These are phyloP conservation scores for Sphaerobolus stellatus DNA, from an alignment of 1,284 basidiomycete genomes.

Conservation along the genomic window DNA sequence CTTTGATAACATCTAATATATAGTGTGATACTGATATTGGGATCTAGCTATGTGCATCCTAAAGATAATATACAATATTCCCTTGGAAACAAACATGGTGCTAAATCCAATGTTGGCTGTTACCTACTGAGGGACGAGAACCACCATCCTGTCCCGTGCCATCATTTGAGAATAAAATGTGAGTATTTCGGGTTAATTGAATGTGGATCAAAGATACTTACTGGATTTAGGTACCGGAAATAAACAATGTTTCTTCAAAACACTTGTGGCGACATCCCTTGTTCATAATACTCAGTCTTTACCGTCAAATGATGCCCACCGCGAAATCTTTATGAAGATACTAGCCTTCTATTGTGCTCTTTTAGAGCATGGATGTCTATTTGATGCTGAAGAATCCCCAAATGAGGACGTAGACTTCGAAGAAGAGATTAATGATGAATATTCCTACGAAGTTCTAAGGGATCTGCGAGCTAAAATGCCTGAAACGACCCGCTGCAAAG, in stretches of 20 bases:
- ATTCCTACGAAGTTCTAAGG: background rate
- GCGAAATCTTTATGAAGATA: conserved; percentile 21
- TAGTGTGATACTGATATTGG: too few species aligned
- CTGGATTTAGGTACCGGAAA: background rate
- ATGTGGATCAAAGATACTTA: background rate
- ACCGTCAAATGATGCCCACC: background rate
- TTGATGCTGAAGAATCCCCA: too few species aligned
- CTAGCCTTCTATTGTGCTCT: conserved; percentile 22
- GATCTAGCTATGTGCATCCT: background rate
- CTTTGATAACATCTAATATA: too few species aligned
- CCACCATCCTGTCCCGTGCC: background rate
- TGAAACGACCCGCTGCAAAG: background rate
- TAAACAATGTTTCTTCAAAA: background rate
- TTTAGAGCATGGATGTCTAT: conserved; percentile 20
- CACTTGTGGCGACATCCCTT: background rate
- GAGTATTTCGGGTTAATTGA: background rate
- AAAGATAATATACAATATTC: background rate
- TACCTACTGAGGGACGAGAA: background rate
- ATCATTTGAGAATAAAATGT: background rate
- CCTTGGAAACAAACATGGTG: background rate
- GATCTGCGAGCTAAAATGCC: background rate
- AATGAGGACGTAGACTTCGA: background rate
- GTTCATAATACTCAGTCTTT: background rate
- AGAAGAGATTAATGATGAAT: background rate
- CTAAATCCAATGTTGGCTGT: background rate